Evolutionary conservation across 208 protist species (phyloP), one percentile per base, ranked within the genome.

Genomic region (Crithidia fasciculata): DNA sequence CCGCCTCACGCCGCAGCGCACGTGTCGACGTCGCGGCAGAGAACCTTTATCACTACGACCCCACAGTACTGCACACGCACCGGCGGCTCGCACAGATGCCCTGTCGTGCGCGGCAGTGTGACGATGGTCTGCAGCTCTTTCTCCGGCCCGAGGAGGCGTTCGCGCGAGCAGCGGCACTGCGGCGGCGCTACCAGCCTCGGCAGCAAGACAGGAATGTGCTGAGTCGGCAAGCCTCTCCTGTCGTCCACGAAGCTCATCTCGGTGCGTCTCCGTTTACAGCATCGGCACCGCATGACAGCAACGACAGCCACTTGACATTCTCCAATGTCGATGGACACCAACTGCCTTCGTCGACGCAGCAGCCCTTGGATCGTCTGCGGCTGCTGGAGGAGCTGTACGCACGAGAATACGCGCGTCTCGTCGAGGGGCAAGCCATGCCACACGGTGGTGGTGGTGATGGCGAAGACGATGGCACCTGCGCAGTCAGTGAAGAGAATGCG

Each of bases 81-180:
- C 68, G 70, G 50, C 54, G 37, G 18, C 18, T 69, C 50, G 53
- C 49, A 15, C 71, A 59, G 50, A 40, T 77, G 63, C 63, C 62
- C 16, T 65, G 45, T 18, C 62, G 72, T 15, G 47, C 59, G 41
- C 63, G 58, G 39, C 72, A 77, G 47, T 77, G 72, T 41, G 64
- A 59, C 57, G 41, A 18, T 37, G 70, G 39, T 4, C 54, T 81
- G 37, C 68, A 75, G 41, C 70, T 78, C 2, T 81, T 85, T 28
- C 45, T 62, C 9, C 61, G 47, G n/a, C 69, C 69, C n/a, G 69
- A 68, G 45, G 72, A 64, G 56, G 55, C 59, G 12, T 2, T 69
- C 12, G 62, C 56, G 18, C 62, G 49, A 6, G 47, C 63, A 36
- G 45, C 12, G 28, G 62, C 62, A 36, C 60, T 10, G 70, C 60